phyloP scores from a whole-genome alignment of 73 alveolate species.

The Uronychia binucleata region DNA sequence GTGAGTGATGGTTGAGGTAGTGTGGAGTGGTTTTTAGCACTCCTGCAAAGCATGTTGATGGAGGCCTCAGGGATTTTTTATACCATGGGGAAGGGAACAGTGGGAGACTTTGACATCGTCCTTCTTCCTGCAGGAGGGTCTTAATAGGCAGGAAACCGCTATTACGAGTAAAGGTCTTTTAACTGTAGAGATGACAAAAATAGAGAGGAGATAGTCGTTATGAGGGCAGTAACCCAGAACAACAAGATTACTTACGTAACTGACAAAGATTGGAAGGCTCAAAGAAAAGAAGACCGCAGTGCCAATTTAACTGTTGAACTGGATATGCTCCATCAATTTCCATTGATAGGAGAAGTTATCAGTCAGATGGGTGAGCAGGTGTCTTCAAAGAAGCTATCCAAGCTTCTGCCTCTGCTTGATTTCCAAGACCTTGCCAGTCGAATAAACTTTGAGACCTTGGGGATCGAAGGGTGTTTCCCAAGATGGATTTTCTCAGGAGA shows the following conservation, averaged over 20 bases:
- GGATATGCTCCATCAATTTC: not conserved
- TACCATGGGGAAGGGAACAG: not conserved
- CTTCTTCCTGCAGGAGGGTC: not conserved
- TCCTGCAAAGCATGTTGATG: not conserved
- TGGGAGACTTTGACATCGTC: not conserved
- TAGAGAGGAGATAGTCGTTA: not conserved
- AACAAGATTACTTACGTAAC: not conserved
- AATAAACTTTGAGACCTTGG: not conserved
- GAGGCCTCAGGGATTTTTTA: not conserved
- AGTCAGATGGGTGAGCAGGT: too few relatives aligned
- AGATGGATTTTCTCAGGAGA: not conserved
- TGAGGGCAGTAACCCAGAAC: not conserved
- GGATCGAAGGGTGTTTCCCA: not conserved
- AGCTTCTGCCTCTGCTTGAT: not conserved
- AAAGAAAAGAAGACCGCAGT: not conserved
- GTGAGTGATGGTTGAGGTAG: too few relatives aligned
- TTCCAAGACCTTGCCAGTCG: not conserved
- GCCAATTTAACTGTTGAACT: not conserved
- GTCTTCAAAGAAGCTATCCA: not conserved
- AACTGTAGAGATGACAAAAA: not conserved
- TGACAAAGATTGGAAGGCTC: not conserved
- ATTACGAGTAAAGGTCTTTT: not conserved
- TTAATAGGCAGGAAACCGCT: not conserved
- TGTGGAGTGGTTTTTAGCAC: not conserved
- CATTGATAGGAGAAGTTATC: not conserved